A percentile compares a stretch with the other conserved stretches of the same genome.
phyloP scores from a whole-genome alignment of 2,329 filamentous ascomycete species.

The Xylaria sp. region DNA sequence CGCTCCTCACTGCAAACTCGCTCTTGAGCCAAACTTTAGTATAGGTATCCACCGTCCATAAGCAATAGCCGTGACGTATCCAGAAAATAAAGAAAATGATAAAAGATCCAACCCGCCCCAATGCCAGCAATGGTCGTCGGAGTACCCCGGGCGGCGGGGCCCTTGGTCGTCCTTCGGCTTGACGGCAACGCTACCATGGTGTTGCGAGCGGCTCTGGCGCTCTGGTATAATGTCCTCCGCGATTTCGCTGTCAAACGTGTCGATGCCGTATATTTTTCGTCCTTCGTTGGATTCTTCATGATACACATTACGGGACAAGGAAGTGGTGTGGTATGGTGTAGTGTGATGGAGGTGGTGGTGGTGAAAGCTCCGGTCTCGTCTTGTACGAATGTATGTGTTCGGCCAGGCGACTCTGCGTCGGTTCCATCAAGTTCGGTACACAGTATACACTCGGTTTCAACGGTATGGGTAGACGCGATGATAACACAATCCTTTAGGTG shows the following conservation, averaged over 20 bases:
- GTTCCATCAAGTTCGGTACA: slow-evolving; percentile 36
- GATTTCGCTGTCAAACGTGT: slow-evolving; percentile 18
- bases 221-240: slow-evolving; percentile 32
- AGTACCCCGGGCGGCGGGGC: slow-evolving; percentile 13
- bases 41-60: slow-evolving; percentile 48
- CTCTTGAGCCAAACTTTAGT: slow-evolving; percentile 42
- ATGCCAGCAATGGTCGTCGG: slow-evolving; percentile 40
- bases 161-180: slow-evolving; percentile 13
- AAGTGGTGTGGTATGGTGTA: slow-evolving; percentile 19
- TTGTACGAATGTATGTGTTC: slow-evolving; percentile 30
- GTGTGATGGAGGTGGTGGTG: background rate
- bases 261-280: slow-evolving; percentile 29
- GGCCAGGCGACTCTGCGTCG: slow-evolving; percentile 38
- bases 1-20: slow-evolving; percentile 36
- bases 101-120: slow-evolving; percentile 40
- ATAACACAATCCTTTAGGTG: slow-evolving; percentile 37
- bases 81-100: slow-evolving; percentile 36
- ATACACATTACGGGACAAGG: slow-evolving; percentile 39
- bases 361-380: slow-evolving; percentile 28
- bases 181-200: slow-evolving; percentile 24
- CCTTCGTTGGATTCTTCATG: slow-evolving; percentile 38
- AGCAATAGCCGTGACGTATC: slow-evolving; percentile 43
- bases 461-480: slow-evolving; percentile 27
- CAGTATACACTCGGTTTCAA: slow-evolving; percentile 17
- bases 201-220: slow-evolving; percentile 30